Evolutionary conservation across 148 eudicot genomes (phyloP), one percentile per base, ranked within the genome.

Genomic region (Vaccinium darrowii): DNA sequence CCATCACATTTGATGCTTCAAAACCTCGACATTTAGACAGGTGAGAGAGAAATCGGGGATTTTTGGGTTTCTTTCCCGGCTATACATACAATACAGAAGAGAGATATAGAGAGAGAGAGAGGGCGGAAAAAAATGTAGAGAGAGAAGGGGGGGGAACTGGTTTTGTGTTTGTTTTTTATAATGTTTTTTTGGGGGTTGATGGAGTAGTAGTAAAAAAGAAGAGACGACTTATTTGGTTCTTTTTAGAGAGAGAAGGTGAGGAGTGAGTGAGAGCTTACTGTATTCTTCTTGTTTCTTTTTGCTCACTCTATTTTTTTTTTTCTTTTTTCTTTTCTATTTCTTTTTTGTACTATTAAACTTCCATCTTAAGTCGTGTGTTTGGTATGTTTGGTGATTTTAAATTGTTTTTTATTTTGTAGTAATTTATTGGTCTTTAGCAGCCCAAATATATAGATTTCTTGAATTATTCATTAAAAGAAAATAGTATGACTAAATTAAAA

Each of bases 1-100:
- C 98, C 98, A 94, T 95, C 92, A 93, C 95, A 93, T 93, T 87
- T 84, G 92, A 86, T 89, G 47, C 23, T 8, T 86, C 83, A 9
- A 69, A 43, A 62, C 23, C n/a, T 67, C n/a, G 3, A 39, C 72
- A 47, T 30, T 8, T 30, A 58, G 67, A 57, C 65, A 81, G 78
- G 53, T 13, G 72, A 65, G 69, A 50, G 50, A 81, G 18, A 77
- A 10, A 50, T 39, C 43, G 23, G 9, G 6, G 33, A 25, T 56
- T 43, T 36, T 84, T 21, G 71, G 71, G 71, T 65, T 23, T 65
- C 13, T 53, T 33, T 57, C 52, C 81, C 71, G 30, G 33, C 30
- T 50, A 36, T 30, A 71, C 84, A 79, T 39, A 81, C 77, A 72
- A 50, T 67, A 57, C 11, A 51, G 30, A 21, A 23, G 83, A 23